These are phyloP conservation scores for Amaranthus cruentus DNA, from an alignment of 148 eudicot genomes.

Conservation along the genomic window DNA sequence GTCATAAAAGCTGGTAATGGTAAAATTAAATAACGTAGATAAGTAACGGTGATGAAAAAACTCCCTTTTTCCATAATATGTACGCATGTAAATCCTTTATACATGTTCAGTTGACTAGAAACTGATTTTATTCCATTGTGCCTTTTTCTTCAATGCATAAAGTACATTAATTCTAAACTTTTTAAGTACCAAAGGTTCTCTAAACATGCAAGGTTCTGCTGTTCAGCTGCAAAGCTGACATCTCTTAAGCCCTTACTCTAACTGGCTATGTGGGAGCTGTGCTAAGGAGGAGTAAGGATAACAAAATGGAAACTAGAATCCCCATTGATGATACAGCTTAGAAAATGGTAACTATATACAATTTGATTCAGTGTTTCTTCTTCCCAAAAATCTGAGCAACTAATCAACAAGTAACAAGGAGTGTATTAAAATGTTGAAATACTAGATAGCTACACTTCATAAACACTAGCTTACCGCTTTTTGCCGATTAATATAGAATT, in stretches of 20 bases:
- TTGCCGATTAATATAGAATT: slow-evolving; percentile 82
- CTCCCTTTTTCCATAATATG: neutral
- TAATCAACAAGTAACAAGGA: neutral
- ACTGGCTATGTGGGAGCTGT: neutral
- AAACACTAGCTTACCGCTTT: slow-evolving; percentile 56
- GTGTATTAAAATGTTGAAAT: neutral
- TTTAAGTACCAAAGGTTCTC: neutral
- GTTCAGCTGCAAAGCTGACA: neutral
- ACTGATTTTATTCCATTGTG: neutral
- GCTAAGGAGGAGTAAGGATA: too few species aligned
- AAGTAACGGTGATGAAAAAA: too few species aligned
- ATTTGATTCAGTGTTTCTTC: too few species aligned
- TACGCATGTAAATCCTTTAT: neutral
- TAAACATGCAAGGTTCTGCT: neutral
- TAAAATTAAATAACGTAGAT: too few species aligned
- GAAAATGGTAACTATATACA: too few species aligned
- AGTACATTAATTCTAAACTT: neutral
- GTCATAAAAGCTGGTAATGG: too few species aligned
- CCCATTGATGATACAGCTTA: too few species aligned
- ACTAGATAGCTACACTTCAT: neutral
- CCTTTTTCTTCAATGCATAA: neutral
- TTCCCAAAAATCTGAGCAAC: too few species aligned
- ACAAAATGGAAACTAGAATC: too few species aligned
- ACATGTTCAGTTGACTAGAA: neutral
- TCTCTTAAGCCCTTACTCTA: neutral